Conservation (phyloP, 2,329 filamentous ascomycete genomes). For the Atkinsonella hypoxylon region DNA sequence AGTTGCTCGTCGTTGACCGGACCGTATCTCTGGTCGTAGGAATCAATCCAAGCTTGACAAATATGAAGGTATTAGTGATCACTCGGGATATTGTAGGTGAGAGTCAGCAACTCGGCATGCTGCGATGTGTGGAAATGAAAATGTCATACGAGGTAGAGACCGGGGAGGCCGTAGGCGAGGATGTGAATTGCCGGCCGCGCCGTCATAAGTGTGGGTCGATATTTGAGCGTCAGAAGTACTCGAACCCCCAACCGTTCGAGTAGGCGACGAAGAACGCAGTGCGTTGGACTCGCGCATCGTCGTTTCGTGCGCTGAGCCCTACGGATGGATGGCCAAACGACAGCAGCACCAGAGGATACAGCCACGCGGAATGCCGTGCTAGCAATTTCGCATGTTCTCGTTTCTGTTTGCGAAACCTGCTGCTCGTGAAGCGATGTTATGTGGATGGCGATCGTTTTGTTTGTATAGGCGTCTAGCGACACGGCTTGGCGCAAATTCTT, state of each 20-base stretch:
- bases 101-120: not conserved
- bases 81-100: not conserved
- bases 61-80: constrained; percentile 26
- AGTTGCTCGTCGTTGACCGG: constrained; percentile 26
- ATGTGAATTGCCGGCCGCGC: constrained; percentile 7
- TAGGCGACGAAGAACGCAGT: constrained; percentile 9
- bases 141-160: constrained; percentile 18
- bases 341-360: not conserved
- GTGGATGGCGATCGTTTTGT: not conserved
- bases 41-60: constrained; percentile 36
- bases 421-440: not conserved
- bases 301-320: constrained; percentile 1
- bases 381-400: constrained; percentile 6
- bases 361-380: not conserved
- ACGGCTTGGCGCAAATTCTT: not conserved
- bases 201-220: constrained; percentile 4
- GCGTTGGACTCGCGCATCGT: not conserved
- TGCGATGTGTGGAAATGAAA: not conserved
- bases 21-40: constrained; percentile 31
- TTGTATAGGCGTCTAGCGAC: not conserved
- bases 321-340: not conserved
- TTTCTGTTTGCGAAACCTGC: not conserved
- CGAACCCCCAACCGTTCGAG: constrained; percentile 8
- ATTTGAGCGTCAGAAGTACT: constrained; percentile 6
- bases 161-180: constrained; percentile 16